Percentiles rank a stretch among this genome's conserved stretches.
Evolutionary conservation across 495 filamentous ascomycete species (phyloP).

Genomic region (Penicillium steckii): DNA sequence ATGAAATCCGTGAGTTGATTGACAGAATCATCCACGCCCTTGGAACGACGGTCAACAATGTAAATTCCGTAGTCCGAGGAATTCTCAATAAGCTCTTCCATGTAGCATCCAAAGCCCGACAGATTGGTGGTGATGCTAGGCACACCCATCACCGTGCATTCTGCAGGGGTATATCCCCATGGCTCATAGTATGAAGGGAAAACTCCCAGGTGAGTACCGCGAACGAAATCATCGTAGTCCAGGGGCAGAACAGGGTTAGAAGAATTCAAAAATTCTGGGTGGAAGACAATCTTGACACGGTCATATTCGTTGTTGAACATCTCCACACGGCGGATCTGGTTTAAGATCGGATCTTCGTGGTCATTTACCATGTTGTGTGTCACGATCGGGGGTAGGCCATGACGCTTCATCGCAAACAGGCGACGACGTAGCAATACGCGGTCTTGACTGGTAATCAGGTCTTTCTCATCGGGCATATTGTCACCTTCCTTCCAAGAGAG

Average conservation of each 20-base stretch:
- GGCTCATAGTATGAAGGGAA: slow-evolving; percentile 99
- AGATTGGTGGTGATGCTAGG: slow-evolving; percentile 98
- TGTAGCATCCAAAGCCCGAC: slow-evolving; percentile 97
- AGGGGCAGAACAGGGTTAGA: slow-evolving; percentile 92
- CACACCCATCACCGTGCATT: slow-evolving; percentile 99
- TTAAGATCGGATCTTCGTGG: slow-evolving; percentile 86
- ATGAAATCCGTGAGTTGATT: slow-evolving; percentile 91
- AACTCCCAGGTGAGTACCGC: slow-evolving; percentile 91
- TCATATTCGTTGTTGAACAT: slow-evolving; percentile 95
- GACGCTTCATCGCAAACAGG: slow-evolving; percentile 93
- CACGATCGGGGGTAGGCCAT: slow-evolving; percentile 87
- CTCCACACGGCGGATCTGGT: slow-evolving; percentile 93
- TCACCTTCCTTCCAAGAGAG: slow-evolving; percentile 93
- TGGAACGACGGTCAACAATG: slow-evolving; percentile 92
- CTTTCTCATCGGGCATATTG: slow-evolving; percentile 90
- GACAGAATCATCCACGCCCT: slow-evolving; percentile 96
- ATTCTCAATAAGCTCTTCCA: slow-evolving; percentile 99
- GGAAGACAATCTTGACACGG: slow-evolving; percentile 96
- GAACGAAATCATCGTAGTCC: slow-evolving; percentile 98
- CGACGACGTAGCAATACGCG: slow-evolving; percentile 89
- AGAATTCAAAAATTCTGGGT: slow-evolving; percentile 95
- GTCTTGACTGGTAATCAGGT: slow-evolving; percentile 86
- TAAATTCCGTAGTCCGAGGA: slow-evolving; percentile 98
- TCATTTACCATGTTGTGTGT: slow-evolving; percentile 99
- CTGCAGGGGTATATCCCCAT: slow-evolving; percentile 97